These are phyloP conservation scores for Tolypocladium album DNA, from an alignment of 2,329 filamentous ascomycete genomes.

Conservation along the genomic window DNA sequence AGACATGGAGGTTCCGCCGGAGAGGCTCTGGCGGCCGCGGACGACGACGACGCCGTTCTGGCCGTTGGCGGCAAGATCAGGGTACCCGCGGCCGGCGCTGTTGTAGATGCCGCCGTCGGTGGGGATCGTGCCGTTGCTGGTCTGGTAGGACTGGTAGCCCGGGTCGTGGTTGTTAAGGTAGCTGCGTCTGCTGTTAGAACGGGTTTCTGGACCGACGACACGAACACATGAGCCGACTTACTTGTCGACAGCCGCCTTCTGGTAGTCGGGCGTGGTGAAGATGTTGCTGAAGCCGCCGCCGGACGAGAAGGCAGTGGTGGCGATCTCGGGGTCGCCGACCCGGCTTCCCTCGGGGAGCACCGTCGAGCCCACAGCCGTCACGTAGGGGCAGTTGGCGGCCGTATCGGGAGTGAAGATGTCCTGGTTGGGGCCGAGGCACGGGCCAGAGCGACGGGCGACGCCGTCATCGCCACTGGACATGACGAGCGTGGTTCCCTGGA, in stretches of 20 bases:
- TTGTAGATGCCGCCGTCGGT: neutral
- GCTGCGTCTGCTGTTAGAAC: constrained; percentile 4
- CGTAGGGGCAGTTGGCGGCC: constrained; percentile 35
- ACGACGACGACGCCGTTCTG: constrained; percentile 19
- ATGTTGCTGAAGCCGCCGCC: constrained; percentile 40
- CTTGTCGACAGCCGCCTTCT: constrained; percentile 17
- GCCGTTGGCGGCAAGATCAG: neutral
- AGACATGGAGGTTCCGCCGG: constrained; percentile 37
- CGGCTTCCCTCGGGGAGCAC: constrained; percentile 12
- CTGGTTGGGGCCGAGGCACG: constrained; percentile 14
- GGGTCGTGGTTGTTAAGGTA: constrained; percentile 1
- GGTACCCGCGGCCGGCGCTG: neutral
- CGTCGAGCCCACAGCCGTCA: constrained; percentile 40
- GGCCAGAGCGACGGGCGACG: constrained; percentile 6
- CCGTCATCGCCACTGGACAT: constrained; percentile 22
- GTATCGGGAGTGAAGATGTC: constrained; percentile 36
- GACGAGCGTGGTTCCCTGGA: constrained; percentile 38
- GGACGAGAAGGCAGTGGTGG: constrained; percentile 26
- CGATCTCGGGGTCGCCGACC: constrained; percentile 6
- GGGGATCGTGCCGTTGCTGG: neutral
- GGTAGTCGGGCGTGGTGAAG: constrained; percentile 35
- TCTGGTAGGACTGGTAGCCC: neutral
- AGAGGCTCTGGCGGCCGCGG: constrained; percentile 27
- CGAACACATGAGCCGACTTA: constrained; percentile 1
- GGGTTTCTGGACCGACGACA: neutral